These are phyloP conservation scores for Aspergillus thermomutatus DNA, from an alignment of 2,329 filamentous ascomycete species.

Conservation along the genomic window DNA sequence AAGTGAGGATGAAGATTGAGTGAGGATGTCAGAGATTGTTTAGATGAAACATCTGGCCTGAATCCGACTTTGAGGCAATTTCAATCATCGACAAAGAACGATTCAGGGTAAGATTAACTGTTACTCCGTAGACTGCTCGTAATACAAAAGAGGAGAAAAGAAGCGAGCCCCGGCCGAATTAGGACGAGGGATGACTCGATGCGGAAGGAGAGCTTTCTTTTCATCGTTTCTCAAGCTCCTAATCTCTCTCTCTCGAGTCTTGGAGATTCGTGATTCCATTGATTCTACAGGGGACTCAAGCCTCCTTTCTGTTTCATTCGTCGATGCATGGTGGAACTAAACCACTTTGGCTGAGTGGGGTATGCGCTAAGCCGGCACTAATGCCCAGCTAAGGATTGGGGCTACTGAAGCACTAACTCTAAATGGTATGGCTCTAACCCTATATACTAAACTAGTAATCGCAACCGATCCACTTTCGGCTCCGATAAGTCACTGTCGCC, in stretches of 20 bases:
- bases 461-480: not conserved
- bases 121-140: not conserved
- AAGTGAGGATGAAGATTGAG: slow-evolving; percentile 1
- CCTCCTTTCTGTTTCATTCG: not conserved
- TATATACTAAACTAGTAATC: not conserved
- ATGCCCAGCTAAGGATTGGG: not conserved
- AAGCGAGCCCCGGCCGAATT: not conserved
- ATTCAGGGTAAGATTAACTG: not conserved
- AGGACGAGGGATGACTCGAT: not conserved
- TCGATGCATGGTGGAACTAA: not conserved
- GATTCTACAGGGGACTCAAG: not conserved
- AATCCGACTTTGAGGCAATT: not conserved
- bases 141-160: not conserved
- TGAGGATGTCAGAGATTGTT: not conserved
- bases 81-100: not conserved
- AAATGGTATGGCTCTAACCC: not conserved
- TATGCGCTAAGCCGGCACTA: not conserved
- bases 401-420: not conserved
- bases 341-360: not conserved
- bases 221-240: not conserved
- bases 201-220: not conserved
- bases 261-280: no score
- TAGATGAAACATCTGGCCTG: not conserved
- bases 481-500: not conserved
- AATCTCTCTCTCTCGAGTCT: no score